phyloP scores from a whole-genome alignment of 345 rosid species.

The Murraya koenigii region DNA sequence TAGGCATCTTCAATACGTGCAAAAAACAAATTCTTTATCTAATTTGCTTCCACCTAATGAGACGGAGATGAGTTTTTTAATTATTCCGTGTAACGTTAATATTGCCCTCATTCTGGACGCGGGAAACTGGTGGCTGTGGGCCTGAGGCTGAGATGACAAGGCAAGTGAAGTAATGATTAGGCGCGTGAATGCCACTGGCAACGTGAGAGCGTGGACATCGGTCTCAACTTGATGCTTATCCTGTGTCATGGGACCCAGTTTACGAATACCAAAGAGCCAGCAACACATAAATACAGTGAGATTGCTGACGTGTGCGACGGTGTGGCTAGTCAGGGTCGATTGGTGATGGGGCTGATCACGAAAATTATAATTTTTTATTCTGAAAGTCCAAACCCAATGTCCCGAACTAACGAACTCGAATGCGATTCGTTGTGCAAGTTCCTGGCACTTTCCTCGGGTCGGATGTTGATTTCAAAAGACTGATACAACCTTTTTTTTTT shows the following conservation, averaged over 20 bases:
- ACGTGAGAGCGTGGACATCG: not conserved
- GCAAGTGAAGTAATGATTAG: not conserved
- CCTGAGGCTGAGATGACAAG: not conserved
- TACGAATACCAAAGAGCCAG: not conserved
- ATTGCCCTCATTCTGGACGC: slow-evolving; percentile 5
- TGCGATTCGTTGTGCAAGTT: not conserved
- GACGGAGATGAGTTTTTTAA: not conserved
- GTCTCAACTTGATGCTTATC: not conserved
- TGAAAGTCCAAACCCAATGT: not conserved
- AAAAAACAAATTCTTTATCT: not conserved
- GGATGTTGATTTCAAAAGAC: not conserved
- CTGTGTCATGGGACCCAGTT: not conserved
- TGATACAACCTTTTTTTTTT: too few species aligned
- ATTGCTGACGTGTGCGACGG: not conserved
- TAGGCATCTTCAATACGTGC: too few species aligned
- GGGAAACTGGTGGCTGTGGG: slow-evolving; percentile 13
- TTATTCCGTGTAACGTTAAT: not conserved
- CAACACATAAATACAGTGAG: not conserved
- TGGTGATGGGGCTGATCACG: too few species aligned
- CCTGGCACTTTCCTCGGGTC: not conserved
- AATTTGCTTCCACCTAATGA: not conserved
- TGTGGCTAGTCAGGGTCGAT: not conserved
- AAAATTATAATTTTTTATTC: too few species aligned
- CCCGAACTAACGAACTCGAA: not conserved
- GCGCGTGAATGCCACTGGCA: not conserved